phyloP scores from a whole-genome alignment of 2,329 filamentous ascomycete species.

The Nothophaeocryptopus gaeumannii region DNA sequence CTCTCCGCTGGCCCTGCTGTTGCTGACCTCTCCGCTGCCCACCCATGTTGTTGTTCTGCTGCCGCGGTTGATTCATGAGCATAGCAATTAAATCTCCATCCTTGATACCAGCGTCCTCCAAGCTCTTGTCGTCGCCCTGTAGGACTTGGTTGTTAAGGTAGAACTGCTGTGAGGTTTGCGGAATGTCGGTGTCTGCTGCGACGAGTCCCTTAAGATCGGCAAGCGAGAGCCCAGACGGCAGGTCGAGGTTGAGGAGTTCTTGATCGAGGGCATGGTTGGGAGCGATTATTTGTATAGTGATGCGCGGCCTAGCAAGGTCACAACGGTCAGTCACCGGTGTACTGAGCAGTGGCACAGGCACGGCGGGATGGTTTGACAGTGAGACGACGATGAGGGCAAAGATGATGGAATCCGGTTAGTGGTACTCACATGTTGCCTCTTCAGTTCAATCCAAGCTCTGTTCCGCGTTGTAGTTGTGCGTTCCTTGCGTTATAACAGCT shows the following conservation, averaged over 20 bases:
- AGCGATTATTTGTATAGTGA: constrained; percentile 81
- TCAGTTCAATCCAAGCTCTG: constrained; percentile 10
- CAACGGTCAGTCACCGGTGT: constrained; percentile 24
- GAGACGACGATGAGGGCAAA: constrained; percentile 23
- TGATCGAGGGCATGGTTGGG: constrained; percentile 65
- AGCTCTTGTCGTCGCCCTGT: constrained; percentile 71
- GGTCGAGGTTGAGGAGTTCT: constrained; percentile 77
- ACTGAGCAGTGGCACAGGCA: constrained; percentile 22
- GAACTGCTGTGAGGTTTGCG: constrained; percentile 72
- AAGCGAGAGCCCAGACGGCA: constrained; percentile 78
- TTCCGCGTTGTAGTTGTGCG: constrained; percentile 13
- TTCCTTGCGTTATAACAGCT: constrained; percentile 17
- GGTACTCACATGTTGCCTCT: constrained; percentile 30
- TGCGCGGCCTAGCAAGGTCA: constrained; percentile 61
- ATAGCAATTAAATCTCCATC: constrained; percentile 93
- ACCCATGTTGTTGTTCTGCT: constrained; percentile 42
- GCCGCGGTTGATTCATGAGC: constrained; percentile 59
- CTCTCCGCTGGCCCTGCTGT: constrained; percentile 20
- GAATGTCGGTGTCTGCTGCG: constrained; percentile 75
- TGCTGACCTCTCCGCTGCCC: constrained; percentile 40
- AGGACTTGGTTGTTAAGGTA: constrained; percentile 87
- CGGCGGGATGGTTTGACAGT: constrained; percentile 25
- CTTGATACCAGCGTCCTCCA: constrained; percentile 74
- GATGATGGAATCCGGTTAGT: constrained; percentile 9
- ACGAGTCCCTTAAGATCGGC: constrained; percentile 84